Percentiles rank a stretch among this genome's conserved stretches.
Evolutionary conservation across 345 rosid species (phyloP).

Genomic region (Syzygium jambos): DNA sequence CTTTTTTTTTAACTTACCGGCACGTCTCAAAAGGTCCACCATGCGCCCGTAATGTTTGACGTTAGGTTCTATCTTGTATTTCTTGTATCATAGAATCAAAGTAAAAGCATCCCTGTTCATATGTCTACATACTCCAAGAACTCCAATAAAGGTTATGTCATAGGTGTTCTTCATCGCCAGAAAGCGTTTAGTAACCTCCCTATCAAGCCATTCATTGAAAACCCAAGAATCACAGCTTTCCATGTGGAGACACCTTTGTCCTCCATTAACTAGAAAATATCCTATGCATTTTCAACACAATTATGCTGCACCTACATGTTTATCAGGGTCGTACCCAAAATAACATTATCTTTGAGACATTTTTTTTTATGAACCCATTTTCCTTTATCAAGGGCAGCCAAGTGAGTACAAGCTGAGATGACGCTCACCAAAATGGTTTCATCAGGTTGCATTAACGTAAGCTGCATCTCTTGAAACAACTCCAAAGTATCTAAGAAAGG

Average conservation of each 20-base stretch:
- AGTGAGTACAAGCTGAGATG: slow-evolving; percentile 47
- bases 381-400: slow-evolving; percentile 46
- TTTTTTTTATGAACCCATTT: slow-evolving; percentile 44
- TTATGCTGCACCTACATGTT: slow-evolving; percentile 56
- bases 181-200: slow-evolving; percentile 33
- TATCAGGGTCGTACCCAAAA: slow-evolving; percentile 33
- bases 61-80: slow-evolving; percentile 36
- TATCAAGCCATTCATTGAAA: slow-evolving; percentile 42
- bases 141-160: slow-evolving; percentile 41
- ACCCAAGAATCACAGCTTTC: slow-evolving; percentile 49
- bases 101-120: slow-evolving; percentile 36
- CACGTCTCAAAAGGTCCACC: slow-evolving; percentile 73
- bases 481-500: slow-evolving; percentile 27
- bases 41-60: slow-evolving; percentile 64
- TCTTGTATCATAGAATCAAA: slow-evolving; percentile 41
- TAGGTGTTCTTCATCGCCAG: slow-evolving; percentile 42
- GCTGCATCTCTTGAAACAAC: slow-evolving; percentile 41
- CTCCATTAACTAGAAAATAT: slow-evolving; percentile 27
- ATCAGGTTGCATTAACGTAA: slow-evolving; percentile 28
- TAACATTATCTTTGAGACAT: slow-evolving; percentile 25
- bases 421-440: slow-evolving; percentile 35
- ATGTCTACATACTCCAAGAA: slow-evolving; percentile 56
- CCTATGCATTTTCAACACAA: slow-evolving; percentile 36
- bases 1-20: slow-evolving; percentile 31
- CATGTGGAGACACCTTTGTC: slow-evolving; percentile 47